A percentile compares a stretch with the other conserved stretches of the same genome.
Conservation (phyloP, 306 rosid genomes). For the Erythrophleum fordii region DNA sequence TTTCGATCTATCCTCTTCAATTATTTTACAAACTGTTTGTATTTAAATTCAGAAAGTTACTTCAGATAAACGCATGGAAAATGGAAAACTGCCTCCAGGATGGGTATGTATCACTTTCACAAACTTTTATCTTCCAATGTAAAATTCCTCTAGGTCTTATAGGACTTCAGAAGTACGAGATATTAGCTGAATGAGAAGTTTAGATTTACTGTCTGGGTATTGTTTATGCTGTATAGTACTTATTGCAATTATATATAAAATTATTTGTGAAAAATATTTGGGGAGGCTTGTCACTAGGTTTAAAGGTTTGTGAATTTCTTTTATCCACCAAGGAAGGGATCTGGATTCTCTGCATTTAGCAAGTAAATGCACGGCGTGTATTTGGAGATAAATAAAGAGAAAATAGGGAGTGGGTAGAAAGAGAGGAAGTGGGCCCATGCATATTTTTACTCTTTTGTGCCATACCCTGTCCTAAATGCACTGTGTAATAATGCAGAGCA, state of each 20-base stretch:
- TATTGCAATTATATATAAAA: conserved; percentile 18
- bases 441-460: too few relatives aligned
- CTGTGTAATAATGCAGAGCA: too few relatives aligned
- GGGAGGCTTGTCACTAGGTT: conserved; percentile 16
- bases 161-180: background rate
- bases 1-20: conserved; percentile 29
- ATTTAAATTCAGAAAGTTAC: conserved; percentile 60
- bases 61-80: conserved; percentile 51
- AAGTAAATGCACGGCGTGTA: too few relatives aligned
- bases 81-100: conserved; percentile 64
- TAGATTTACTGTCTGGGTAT: conserved; percentile 19
- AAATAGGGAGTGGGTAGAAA: too few relatives aligned
- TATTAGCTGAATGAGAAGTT: background rate
- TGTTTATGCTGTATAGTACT: conserved; percentile 10
- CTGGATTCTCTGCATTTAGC: too few relatives aligned
- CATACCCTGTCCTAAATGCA: too few relatives aligned
- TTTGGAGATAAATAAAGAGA: too few relatives aligned
- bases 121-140: conserved; percentile 24
- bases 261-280: conserved; percentile 6
- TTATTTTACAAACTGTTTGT: conserved; percentile 33
- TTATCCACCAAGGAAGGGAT: too few relatives aligned
- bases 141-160: conserved; percentile 4
- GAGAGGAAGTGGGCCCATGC: too few relatives aligned
- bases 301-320: conserved; percentile 20
- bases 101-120: conserved; percentile 70